A percentile compares a stretch with the other conserved stretches of the same genome.
Evolutionary conservation across 306 rosid species (phyloP).

Genomic region (Lathyrus tuberosus): DNA sequence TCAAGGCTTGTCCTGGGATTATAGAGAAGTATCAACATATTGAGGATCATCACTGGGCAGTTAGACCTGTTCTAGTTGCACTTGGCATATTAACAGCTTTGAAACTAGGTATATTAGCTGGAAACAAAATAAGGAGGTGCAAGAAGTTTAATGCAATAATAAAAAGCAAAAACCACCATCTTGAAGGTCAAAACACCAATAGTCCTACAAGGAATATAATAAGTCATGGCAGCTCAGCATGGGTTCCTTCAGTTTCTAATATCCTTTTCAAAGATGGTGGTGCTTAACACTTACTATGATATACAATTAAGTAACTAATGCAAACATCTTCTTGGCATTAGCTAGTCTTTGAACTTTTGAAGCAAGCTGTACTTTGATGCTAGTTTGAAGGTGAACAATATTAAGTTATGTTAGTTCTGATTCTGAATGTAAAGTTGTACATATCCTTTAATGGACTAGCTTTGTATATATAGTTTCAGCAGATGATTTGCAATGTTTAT

Average conservation of each 20-base stretch:
- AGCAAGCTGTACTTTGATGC: conserved; percentile 19
- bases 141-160: conserved; percentile 49
- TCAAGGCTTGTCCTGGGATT: conserved; percentile 65
- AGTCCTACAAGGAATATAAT: conserved; percentile 36
- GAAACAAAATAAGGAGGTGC: conserved; percentile 57
- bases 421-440: conserved; percentile 42
- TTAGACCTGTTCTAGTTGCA: conserved; percentile 76
- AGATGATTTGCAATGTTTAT: conserved; percentile 15
- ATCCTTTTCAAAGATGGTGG: conserved; percentile 70
- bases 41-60: conserved; percentile 91
- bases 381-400: conserved; percentile 25
- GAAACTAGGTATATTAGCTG: conserved; percentile 65
- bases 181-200: conserved; percentile 55
- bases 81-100: conserved; percentile 72
- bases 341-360: conserved; percentile 32
- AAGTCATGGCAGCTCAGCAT: conserved; percentile 42
- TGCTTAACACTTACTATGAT: conserved; percentile 35
- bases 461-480: conserved; percentile 19
- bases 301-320: conserved; percentile 18
- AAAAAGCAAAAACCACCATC: conserved; percentile 45
- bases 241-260: conserved; percentile 77
- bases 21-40: conserved; percentile 82
- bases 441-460: conserved; percentile 24
- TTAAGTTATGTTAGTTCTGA: conserved; percentile 20
- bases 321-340: conserved; percentile 14